Evolutionary conservation across 2,329 filamentous ascomycete genomes (phyloP), one percentile per base, ranked within the genome.

Genomic region (Claviceps sp.): DNA sequence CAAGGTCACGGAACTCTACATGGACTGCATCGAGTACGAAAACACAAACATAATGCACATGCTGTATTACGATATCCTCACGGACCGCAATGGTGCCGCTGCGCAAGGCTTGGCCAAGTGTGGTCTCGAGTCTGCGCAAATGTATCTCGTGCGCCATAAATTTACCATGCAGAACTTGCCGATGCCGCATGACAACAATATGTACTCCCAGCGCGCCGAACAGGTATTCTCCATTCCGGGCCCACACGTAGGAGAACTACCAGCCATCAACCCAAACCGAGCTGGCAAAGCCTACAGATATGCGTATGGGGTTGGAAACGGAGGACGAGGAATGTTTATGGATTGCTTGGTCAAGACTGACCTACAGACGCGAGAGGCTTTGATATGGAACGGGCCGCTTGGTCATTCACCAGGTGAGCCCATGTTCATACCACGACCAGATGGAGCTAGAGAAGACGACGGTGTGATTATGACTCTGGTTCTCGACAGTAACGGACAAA

Each of bases 1-100:
- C 11, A 52, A 59, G 9, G 50, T 51, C 13, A 64, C 57, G 1
- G 72, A 82, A 54, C 72, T 93, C 18, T 70, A 81, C 34, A 79
- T 83, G 51, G 88, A 94, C 55, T 63, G 84, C 1, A 66, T 82
- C 34, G 70, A 77, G 49, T 89, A 85, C 60, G 72, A 78, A 0
- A 84, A 78, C 49, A 67, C 77, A 0, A 81, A 87, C 53, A 71
- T 89, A 16, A 69, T 93, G 40, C 73, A 79, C 30, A 70, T 70
- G 7, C 78, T 89, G 55, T 89, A 88, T 67, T 83, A 89, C 64
- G 77, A 86, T 48, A 78, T 85, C 41, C 62, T 89, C 3, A 67
- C 82, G 14, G 73, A 79, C 49, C 72, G 71, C 2, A 61, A 79
- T 34, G 69, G 67, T 6, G 73, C 72, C 0, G 68, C 71, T 1